A percentile compares a stretch with the other conserved stretches of the same genome.
Evolutionary conservation across 352 stramenopile species (phyloP).

Genomic region (Discostella stelligera): DNA sequence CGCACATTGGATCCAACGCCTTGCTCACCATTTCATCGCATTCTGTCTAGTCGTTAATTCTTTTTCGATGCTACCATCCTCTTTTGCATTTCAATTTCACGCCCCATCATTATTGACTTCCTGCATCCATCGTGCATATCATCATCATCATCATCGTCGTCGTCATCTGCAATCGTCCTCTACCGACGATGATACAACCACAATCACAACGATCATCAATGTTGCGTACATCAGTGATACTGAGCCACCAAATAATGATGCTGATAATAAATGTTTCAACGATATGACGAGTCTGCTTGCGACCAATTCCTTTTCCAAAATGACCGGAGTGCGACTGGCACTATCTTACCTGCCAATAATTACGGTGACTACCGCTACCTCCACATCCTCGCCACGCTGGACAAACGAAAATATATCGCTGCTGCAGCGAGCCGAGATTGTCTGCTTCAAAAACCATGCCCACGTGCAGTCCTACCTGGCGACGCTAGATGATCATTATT

Average conservation of each 20-base stretch:
- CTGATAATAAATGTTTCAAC: not conserved
- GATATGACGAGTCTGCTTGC: not conserved
- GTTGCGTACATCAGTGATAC: not conserved
- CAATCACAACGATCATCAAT: not conserved
- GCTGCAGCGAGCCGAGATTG: constrained; percentile 34
- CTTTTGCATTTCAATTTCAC: not conserved
- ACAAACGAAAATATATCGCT: constrained; percentile 4
- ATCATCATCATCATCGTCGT: not conserved
- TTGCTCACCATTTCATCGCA: too few species aligned
- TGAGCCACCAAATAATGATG: not conserved
- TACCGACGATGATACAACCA: not conserved
- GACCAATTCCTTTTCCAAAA: constrained; percentile 34
- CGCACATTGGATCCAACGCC: too few species aligned
- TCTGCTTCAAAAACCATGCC: constrained; percentile 24
- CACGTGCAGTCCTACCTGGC: constrained; percentile 27
- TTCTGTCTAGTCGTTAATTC: too few species aligned
- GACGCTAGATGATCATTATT: constrained; percentile 21
- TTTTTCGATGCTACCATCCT: too few species aligned
- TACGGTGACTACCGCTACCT: not conserved
- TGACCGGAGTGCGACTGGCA: constrained; percentile 23
- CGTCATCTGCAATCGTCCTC: not conserved
- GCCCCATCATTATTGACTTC: not conserved
- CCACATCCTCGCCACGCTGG: not conserved
- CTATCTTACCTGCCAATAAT: not conserved
- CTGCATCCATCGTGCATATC: not conserved